Evolutionary conservation across 1,284 basidiomycete genomes (phyloP).

Genomic region (Microbotryum silenes-acaulis): DNA sequence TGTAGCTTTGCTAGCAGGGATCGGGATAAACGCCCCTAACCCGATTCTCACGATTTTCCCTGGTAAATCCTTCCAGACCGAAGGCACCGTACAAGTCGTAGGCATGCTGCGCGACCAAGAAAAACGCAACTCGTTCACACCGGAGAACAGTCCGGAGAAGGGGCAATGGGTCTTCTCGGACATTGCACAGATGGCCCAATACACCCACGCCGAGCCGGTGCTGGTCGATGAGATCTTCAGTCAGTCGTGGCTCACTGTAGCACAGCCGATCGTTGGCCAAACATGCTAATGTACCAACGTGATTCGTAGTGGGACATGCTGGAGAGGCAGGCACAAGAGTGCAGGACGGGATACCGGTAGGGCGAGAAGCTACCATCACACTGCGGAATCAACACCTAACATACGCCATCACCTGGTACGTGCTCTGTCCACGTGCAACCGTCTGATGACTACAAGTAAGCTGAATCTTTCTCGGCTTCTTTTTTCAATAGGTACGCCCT

Average conservation of each 20-base stretch:
- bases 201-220: slow-evolving; percentile 63
- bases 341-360: slow-evolving; percentile 71
- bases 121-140: slow-evolving; percentile 65
- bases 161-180: slow-evolving; percentile 92
- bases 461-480: not conserved
- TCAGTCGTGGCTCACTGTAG: slow-evolving; percentile 42
- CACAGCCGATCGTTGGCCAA: slow-evolving; percentile 14
- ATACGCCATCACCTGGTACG: slow-evolving; percentile 88
- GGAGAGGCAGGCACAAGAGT: slow-evolving; percentile 60
- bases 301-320: slow-evolving; percentile 63
- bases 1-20: not conserved
- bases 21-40: not conserved
- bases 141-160: slow-evolving; percentile 71
- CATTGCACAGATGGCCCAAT: slow-evolving; percentile 68
- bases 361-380: slow-evolving; percentile 74
- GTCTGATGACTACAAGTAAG: not conserved
- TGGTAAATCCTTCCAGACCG: slow-evolving; percentile 12
- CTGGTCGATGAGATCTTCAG: slow-evolving; percentile 79
- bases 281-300: slow-evolving; percentile 23
- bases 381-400: slow-evolving; percentile 90
- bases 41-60: not conserved
- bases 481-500: slow-evolving; percentile 19
- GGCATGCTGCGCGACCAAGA: slow-evolving; percentile 62
- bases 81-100: slow-evolving; percentile 37
- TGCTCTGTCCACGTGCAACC: not conserved